Evolutionary conservation across 1,139 yeast genomes (phyloP), one percentile per base, ranked within the genome.

Genomic region (Meyerozyma smithsonii): DNA sequence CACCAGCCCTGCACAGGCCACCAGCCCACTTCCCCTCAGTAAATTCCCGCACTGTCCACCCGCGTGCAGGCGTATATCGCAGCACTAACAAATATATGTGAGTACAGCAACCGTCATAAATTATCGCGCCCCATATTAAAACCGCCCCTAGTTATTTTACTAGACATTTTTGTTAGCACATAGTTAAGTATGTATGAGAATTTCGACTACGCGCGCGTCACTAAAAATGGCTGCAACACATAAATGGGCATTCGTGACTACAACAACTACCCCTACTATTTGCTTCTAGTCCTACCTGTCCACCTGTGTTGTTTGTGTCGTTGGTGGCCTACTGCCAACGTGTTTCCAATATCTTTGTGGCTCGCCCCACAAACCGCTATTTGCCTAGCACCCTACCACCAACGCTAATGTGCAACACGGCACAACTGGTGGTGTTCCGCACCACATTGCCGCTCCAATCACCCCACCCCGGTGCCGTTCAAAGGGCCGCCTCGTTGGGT

Each of bases 21-120:
- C n/a, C n/a, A 8, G n/a, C 12, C 10, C 10, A n/a, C 10, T 4
- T 18, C 21, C 34, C 34, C 34, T 30, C 34, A 30, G 34, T 30
- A 30, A 30, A 30, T 30, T 30, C 34, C 34, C 34, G 34, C 34
- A 30, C 34, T 30, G 34, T 18, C 34, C 21, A 11, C 21, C 15
- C 21, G 15, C 34, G 23, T 6, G 34, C 34, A 18, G 21, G 34
- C 21, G 34, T 30, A 30, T 8, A 17, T 18, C n/a, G 12, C 21
- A 30, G 34, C 34, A 30, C 34, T 30, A 30, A 30, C 34, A 30
- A 30, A 30, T 30, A 30, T 26, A 26, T 17, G 21, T 30, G 21
- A 30, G 34, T 30, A 30, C 34, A 30, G 34, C 34, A 30, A 30
- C 21, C 34, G 15, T 30, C 21, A 30, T 17, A 11, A n/a, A 30